A percentile compares a stretch with the other conserved stretches of the same genome.
Evolutionary conservation across 139 green algal genomes (phyloP).

Genomic region (Pseudopediastrum boryanum): DNA sequence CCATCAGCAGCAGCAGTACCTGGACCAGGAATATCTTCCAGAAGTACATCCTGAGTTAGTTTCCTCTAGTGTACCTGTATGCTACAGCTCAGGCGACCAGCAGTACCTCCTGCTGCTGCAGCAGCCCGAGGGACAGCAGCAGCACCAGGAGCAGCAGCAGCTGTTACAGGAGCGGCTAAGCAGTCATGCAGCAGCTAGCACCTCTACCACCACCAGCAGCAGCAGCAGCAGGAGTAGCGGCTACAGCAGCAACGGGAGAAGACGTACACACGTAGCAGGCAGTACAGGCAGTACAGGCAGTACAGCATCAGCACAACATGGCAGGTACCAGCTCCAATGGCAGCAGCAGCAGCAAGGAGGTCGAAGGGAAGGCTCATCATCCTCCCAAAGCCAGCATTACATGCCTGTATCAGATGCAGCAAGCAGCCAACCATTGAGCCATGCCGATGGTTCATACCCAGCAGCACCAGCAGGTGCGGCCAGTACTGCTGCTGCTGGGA

Average conservation of each 20-base stretch:
- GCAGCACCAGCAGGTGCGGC: constrained; percentile 19
- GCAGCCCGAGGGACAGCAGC: not conserved
- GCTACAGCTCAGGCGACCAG: not conserved
- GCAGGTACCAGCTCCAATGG: not conserved
- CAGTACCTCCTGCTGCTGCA: not conserved
- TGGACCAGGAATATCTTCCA: too few species aligned
- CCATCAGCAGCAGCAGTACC: not conserved
- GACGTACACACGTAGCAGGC: not conserved
- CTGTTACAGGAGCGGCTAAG: too few species aligned
- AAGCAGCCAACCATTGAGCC: not conserved
- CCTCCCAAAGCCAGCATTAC: too few species aligned
- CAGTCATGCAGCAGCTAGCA: not conserved
- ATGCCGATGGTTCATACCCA: not conserved
- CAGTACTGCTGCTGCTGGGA: not conserved
- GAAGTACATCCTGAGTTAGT: too few species aligned
- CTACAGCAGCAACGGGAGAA: not conserved
- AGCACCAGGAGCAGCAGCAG: constrained; percentile 3
- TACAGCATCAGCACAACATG: not conserved
- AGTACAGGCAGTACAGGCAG: not conserved
- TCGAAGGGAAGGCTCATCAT: too few species aligned
- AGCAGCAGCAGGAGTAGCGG: not conserved
- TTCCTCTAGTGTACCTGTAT: too few species aligned
- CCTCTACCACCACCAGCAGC: constrained; percentile 2
- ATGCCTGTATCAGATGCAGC: not conserved
- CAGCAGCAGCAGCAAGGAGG: not conserved